Evolutionary conservation across 331 rosid species (phyloP).

Genomic region (Erythrophleum ivorense): DNA sequence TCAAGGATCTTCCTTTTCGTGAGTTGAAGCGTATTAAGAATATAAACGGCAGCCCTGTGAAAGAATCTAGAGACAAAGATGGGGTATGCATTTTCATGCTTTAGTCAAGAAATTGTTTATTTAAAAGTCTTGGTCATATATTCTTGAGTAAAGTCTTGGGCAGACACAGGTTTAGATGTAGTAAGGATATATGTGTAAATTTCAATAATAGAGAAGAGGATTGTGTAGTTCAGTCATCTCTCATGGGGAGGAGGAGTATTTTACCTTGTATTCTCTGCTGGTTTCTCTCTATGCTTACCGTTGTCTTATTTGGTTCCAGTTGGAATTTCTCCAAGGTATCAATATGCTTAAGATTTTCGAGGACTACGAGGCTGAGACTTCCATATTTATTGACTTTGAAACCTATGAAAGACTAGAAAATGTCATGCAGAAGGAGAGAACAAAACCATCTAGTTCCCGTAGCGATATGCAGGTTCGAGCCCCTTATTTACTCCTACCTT

Average conservation of each 20-base stretch:
- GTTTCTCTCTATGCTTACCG: slow-evolving; percentile 14
- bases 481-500: no score
- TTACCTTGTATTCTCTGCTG: no score
- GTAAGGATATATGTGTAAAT: no score
- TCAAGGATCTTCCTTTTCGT: slow-evolving; percentile 74
- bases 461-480: slow-evolving; percentile 52
- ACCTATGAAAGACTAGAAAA: slow-evolving; percentile 76
- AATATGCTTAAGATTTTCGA: slow-evolving; percentile 67
- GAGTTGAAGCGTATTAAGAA: slow-evolving; percentile 74
- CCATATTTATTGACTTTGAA: slow-evolving; percentile 71
- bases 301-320: slow-evolving; percentile 53
- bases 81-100: slow-evolving; percentile 52
- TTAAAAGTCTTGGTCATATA: neutral
- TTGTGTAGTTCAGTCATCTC: no score
- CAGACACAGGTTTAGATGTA: no score
- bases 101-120: slow-evolving; percentile 4
- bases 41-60: slow-evolving; percentile 74
- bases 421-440: slow-evolving; percentile 70
- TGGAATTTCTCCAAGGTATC: slow-evolving; percentile 58
- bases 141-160: neutral
- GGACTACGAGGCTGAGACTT: slow-evolving; percentile 54
- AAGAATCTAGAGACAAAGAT: slow-evolving; percentile 82
- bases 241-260: no score
- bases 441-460: slow-evolving; percentile 50
- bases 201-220: no score